These are phyloP conservation scores for Bisporella sp. DNA, from an alignment of 2,329 filamentous ascomycete genomes.

Conservation along the genomic window DNA sequence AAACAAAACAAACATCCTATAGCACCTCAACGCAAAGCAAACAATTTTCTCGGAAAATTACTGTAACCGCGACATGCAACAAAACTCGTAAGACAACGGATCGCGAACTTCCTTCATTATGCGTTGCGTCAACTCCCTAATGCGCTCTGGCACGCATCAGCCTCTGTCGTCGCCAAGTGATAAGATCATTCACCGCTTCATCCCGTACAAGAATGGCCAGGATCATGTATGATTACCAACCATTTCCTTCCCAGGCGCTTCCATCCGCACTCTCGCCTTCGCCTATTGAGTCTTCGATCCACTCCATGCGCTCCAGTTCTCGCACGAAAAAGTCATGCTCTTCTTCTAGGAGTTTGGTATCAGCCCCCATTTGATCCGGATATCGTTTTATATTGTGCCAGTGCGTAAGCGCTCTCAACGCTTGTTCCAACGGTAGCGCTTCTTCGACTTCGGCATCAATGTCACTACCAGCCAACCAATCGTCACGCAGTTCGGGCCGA, in stretches of 20 bases:
- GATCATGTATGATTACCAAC: not conserved
- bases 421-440: constrained; percentile 85
- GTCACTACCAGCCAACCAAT: constrained; percentile 88
- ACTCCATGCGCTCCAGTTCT: constrained; percentile 67
- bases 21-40: not conserved
- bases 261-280: constrained; percentile 23
- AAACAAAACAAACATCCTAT: not conserved
- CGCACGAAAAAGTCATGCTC: constrained; percentile 75
- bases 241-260: constrained; percentile 14
- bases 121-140: too few species aligned
- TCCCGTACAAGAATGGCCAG: too few species aligned
- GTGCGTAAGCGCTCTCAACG: constrained; percentile 79
- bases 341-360: constrained; percentile 51
- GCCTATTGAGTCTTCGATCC: constrained; percentile 17
- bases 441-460: constrained; percentile 93
- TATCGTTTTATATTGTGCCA: constrained; percentile 88
- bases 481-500: constrained; percentile 83
- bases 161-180: too few species aligned
- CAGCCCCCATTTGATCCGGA: constrained; percentile 64
- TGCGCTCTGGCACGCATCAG: too few species aligned
- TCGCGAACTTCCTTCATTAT: too few species aligned
- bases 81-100: not conserved
- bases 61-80: not conserved
- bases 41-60: not conserved
- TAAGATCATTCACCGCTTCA: too few species aligned